phyloP scores from a whole-genome alignment of 768 basidiomycete species.

The Tricholoma bakamatsutake region DNA sequence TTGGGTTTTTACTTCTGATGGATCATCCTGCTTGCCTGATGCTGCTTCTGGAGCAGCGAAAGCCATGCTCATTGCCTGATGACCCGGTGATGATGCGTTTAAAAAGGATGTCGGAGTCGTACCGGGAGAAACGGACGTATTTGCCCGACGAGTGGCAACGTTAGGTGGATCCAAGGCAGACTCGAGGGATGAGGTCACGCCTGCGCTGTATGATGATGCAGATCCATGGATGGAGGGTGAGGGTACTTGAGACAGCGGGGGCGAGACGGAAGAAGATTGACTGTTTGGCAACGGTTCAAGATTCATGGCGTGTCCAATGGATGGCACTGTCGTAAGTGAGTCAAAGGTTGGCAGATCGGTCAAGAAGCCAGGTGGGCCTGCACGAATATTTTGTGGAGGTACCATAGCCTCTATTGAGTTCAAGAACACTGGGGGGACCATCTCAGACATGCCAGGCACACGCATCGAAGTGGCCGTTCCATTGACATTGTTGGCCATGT shows the following conservation, averaged over 20 bases:
- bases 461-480: conserved; percentile 28
- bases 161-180: conserved; percentile 36
- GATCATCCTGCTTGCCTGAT: conserved; percentile 19
- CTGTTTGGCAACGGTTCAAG: conserved; percentile 32
- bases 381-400: conserved; percentile 18
- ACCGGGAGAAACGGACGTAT: conserved; percentile 26
- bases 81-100: conserved; percentile 20
- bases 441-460: conserved; percentile 30
- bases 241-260: conserved; percentile 29
- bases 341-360: conserved; percentile 34
- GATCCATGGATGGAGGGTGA: conserved; percentile 33
- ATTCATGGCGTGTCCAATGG: conserved; percentile 29
- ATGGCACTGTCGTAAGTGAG: conserved; percentile 26
- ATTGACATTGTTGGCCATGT: conserved; percentile 22
- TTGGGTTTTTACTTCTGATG: conserved; percentile 20
- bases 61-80: conserved; percentile 9
- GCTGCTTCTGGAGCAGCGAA: conserved; percentile 15
- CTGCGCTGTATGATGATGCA: conserved; percentile 32
- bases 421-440: conserved; percentile 30
- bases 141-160: conserved; percentile 28
- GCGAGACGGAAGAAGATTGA: conserved; percentile 28
- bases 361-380: conserved; percentile 33
- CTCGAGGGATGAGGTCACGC: conserved; percentile 38
- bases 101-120: conserved; percentile 13
- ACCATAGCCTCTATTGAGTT: conserved; percentile 28